Conservation (phyloP, 805 yeast genomes). For the Ogataea haglerorum region DNA sequence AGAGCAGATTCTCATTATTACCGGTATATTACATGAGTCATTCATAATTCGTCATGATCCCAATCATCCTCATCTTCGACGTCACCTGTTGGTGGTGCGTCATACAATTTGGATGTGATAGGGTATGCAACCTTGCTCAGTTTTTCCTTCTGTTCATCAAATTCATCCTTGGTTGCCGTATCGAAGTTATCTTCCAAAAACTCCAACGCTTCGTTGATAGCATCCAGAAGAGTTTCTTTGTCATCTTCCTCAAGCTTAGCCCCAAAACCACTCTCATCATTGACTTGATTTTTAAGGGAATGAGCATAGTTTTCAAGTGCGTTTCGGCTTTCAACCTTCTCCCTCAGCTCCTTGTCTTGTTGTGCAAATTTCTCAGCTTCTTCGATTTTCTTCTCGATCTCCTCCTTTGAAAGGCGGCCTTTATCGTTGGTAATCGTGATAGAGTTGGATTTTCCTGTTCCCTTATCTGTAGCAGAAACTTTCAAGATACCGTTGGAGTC, state of each 20-base stretch:
- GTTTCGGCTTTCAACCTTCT: constrained; percentile 86
- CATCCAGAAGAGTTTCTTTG: constrained; percentile 83
- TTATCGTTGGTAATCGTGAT: constrained; percentile 91
- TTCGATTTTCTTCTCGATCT: constrained; percentile 95
- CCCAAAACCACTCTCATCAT: constrained; percentile 57
- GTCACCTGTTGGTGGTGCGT: constrained; percentile 44
- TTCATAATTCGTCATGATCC: constrained; percentile 67
- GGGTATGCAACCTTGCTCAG: constrained; percentile 84
- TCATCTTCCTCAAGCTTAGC: constrained; percentile 85
- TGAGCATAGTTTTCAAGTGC: constrained; percentile 85
- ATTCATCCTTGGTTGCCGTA: constrained; percentile 86
- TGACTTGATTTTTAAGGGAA: constrained; percentile 64
- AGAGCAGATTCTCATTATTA: neutral
- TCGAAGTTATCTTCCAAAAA: constrained; percentile 72
- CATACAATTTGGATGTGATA: constrained; percentile 82
- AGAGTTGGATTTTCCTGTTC: constrained; percentile 88
- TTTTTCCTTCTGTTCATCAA: constrained; percentile 85
- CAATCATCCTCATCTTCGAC: constrained; percentile 56
- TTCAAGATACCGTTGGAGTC: constrained; percentile 87
- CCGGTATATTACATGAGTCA: too few relatives aligned
- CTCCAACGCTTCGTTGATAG: constrained; percentile 72
- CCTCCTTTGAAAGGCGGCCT: constrained; percentile 91
- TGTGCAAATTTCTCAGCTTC: constrained; percentile 95
- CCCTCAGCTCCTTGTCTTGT: constrained; percentile 80
- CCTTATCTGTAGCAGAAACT: constrained; percentile 87